Base-by-base conservation (phyloP, 306 rosid species). In the Dicorynia guianensis region DNA sequence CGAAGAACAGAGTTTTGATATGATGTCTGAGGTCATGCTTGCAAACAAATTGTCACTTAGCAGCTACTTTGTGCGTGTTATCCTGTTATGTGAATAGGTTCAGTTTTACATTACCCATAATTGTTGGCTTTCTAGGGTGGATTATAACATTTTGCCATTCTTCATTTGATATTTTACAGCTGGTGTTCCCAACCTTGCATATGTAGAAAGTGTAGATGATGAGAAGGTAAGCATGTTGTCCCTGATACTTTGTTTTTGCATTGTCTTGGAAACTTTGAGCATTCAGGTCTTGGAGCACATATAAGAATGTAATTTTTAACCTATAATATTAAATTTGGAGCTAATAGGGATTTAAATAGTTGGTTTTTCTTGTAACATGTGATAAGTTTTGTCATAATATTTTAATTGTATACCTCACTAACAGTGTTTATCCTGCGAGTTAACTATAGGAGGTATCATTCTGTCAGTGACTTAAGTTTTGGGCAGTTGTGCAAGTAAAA, bases 141-240 rank as follows among this genome's bases (percentile, higher is more conserved):
- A 52, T 47, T 25, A 12, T 84, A 20, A 80, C 9, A 30, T 63
- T 42, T 55, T 79, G 40, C 25, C 5, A 15, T 64, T 71, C 40
- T 56, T 77, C 46, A 56, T 74, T 30, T 68, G 74, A 60, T 62
- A 11, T 81, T 60, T 40, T 42, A 49, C 87, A 89, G 98, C 87
- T 50, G 89, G 84, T 56, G 97, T 95, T 42, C 96, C 96, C 43
- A 90, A 87, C 71, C 96, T 95, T 73, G 96, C 89, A 20, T 82
- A 81, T 85, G 96, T 95, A 1, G 96, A 92, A 82, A 85, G 80
- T 25, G 96, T 95, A 64, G 97, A 95, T 79, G 96, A 92, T 70
- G 88, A 82, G 79, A 95, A 92, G 97, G 98, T 90, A 78, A 67
- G 47, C 63, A 1, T 47, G 67, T 55, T 19, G 70, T 61, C 61